phyloP scores from a whole-genome alignment of 2,329 filamentous ascomycete genomes.

The Colletotrichum truncatum region DNA sequence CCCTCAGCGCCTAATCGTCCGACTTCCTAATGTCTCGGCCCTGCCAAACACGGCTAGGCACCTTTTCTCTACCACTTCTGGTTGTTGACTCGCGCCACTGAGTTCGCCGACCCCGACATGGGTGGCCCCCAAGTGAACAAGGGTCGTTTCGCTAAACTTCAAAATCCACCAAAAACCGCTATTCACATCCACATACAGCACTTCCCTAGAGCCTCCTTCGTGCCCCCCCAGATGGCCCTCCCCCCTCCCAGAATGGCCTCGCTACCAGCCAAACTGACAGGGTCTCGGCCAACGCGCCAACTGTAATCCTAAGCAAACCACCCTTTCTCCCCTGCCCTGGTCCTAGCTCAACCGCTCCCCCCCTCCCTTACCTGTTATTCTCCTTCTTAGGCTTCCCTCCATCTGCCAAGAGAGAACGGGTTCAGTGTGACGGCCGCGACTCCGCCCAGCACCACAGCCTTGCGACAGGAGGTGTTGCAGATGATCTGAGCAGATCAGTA shows the following conservation, averaged over 20 bases:
- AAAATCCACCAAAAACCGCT: conserved; percentile 5
- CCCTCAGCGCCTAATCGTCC: conserved; percentile 26
- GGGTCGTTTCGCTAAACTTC: conserved; percentile 4
- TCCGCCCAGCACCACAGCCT: conserved; percentile 28
- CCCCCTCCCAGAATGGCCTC: not conserved
- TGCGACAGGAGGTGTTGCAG: conserved; percentile 32
- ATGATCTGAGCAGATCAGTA: conserved; percentile 31
- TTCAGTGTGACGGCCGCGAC: conserved; percentile 22
- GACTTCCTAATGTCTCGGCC: conserved; percentile 21
- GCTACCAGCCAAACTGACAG: conserved; percentile 9
- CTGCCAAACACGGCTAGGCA: conserved; percentile 27
- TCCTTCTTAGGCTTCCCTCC: conserved; percentile 2
- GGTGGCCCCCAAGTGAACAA: not conserved
- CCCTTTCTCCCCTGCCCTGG: not conserved
- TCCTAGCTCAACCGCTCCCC: not conserved
- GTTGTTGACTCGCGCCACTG: conserved; percentile 9
- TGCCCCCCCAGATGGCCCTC: not conserved
- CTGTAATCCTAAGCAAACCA: not conserved
- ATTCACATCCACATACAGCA: not conserved
- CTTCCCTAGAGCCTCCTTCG: not conserved
- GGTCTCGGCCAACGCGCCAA: conserved; percentile 22
- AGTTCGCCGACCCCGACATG: not conserved
- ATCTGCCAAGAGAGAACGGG: conserved; percentile 20
- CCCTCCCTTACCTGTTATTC: not conserved
- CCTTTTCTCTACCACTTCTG: conserved; percentile 15